These are phyloP conservation scores for Arthrobotrys pseudoclavata DNA, from an alignment of 2,329 filamentous ascomycete genomes.

Conservation along the genomic window DNA sequence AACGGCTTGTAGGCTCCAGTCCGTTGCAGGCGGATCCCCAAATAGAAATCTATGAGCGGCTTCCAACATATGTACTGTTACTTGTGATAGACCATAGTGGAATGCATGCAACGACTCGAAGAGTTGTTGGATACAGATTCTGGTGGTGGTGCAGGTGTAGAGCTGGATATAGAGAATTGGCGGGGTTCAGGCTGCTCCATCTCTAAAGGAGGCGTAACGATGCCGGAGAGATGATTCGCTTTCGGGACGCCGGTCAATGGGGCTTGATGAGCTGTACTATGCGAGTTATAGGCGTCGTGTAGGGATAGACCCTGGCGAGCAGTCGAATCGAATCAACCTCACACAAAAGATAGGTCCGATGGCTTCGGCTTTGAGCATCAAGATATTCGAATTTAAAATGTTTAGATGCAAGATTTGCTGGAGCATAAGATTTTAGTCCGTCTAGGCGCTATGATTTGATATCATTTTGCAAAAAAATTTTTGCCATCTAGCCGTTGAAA, in stretches of 20 bases:
- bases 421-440: conserved; percentile 3
- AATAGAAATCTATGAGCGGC: conserved; percentile 50
- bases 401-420: conserved; percentile 25
- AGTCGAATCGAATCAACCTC: conserved; percentile 43
- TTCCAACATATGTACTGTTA: conserved; percentile 32
- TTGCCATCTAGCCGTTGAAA: conserved; percentile 6
- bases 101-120: conserved; percentile 13
- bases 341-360: conserved; percentile 44
- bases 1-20: conserved; percentile 51
- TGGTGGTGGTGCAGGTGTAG: conserved; percentile 18
- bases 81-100: conserved; percentile 27
- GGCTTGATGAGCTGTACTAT: conserved; percentile 60
- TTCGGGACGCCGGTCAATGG: conserved; percentile 42
- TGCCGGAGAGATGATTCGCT: conserved; percentile 48
- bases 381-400: conserved; percentile 3
- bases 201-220: conserved; percentile 32
- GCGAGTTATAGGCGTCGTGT: conserved; percentile 42
- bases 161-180: conserved; percentile 42
- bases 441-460: conserved; percentile 32
- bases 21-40: conserved; percentile 42
- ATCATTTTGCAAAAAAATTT: conserved; percentile 16
- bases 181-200: conserved; percentile 51
- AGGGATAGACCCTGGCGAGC: conserved; percentile 50
- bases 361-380: conserved; percentile 33
- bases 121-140: conserved; percentile 51